Evolutionary conservation across 1,139 yeast species (phyloP).

Genomic region (Pichia sp.): DNA sequence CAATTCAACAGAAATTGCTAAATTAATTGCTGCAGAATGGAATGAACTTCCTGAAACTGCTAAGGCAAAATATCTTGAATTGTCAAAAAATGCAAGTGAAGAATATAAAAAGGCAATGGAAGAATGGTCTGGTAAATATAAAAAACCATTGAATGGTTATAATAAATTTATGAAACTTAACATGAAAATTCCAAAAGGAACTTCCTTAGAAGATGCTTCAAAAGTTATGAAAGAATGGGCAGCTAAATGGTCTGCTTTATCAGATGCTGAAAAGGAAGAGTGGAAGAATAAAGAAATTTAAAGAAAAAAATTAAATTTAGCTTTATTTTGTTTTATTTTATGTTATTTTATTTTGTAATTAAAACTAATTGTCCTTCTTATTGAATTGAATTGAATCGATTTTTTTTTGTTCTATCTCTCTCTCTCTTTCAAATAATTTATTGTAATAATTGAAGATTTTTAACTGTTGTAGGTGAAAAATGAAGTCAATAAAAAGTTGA

Average conservation of each 20-base stretch:
- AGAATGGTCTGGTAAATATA: conserved; percentile 24
- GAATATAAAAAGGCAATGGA: conserved; percentile 14
- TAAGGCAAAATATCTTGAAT: conserved; percentile 15
- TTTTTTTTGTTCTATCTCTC: no score
- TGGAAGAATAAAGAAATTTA: conserved; percentile 17
- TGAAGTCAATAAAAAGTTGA: no score
- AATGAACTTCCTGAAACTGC: conserved; percentile 12
- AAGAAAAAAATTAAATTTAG: no score
- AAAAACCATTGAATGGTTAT: conserved; percentile 21
- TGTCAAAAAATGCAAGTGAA: conserved; percentile 5
- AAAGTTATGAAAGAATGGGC: conserved; percentile 13
- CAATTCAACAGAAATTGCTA: conserved; percentile 1
- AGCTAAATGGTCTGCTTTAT: conserved; percentile 19
- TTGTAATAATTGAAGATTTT: no score
- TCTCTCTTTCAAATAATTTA: no score
- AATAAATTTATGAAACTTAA: conserved; percentile 18
- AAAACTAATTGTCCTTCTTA: no score
- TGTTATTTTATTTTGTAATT: no score
- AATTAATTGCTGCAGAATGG: conserved; percentile 19
- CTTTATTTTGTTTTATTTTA: no score
- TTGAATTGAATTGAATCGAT: no score
- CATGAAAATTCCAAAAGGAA: conserved; percentile 10
- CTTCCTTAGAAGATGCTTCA: conserved; percentile 5
- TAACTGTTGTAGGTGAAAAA: no score
- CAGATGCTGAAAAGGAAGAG: conserved; percentile 20